Percentiles rank a stretch among this genome's conserved stretches.
These are phyloP conservation scores for Penicillium sp. DNA, from an alignment of 2,329 filamentous ascomycete species.

Conservation along the genomic window DNA sequence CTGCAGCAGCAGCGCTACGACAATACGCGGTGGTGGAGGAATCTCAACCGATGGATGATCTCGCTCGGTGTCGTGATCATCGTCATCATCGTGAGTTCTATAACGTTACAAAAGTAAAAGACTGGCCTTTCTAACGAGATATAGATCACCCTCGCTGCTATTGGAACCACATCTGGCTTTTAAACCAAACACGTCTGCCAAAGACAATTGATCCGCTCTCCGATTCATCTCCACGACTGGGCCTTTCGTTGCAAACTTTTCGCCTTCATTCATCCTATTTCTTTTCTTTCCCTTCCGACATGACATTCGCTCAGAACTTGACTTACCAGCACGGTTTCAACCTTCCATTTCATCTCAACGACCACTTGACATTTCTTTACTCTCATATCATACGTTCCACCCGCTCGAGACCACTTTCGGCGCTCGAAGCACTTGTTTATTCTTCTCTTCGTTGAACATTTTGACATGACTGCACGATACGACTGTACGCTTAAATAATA, in stretches of 20 bases:
- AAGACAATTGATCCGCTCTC: no score
- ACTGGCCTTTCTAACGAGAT: slow-evolving; percentile 7
- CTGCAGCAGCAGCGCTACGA: slow-evolving; percentile 48
- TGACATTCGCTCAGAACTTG: no score
- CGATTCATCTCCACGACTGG: slow-evolving; percentile 3
- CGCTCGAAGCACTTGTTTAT: slow-evolving; percentile 13
- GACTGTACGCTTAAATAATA: slow-evolving; percentile 26
- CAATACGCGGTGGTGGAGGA: slow-evolving; percentile 61
- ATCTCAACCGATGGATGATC: slow-evolving; percentile 57
- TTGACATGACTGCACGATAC: slow-evolving; percentile 30
- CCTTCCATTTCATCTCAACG: no score
- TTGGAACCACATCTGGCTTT: slow-evolving; percentile 32
- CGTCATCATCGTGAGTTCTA: slow-evolving; percentile 47
- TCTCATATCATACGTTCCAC: background rate
- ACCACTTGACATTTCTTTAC: no score
- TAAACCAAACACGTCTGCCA: slow-evolving; percentile 11
- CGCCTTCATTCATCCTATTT: background rate
- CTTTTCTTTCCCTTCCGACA: background rate
- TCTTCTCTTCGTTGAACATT: slow-evolving; percentile 19
- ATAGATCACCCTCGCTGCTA: slow-evolving; percentile 29
- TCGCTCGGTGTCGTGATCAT: slow-evolving; percentile 52
- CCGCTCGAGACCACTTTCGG: background rate
- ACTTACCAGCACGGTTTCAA: no score
- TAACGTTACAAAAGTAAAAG: background rate
- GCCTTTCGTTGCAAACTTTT: background rate